Evolutionary conservation across 2,329 filamentous ascomycete genomes (phyloP), one percentile per base, ranked within the genome.

Genomic region (Ceratocystis diversiconidia): DNA sequence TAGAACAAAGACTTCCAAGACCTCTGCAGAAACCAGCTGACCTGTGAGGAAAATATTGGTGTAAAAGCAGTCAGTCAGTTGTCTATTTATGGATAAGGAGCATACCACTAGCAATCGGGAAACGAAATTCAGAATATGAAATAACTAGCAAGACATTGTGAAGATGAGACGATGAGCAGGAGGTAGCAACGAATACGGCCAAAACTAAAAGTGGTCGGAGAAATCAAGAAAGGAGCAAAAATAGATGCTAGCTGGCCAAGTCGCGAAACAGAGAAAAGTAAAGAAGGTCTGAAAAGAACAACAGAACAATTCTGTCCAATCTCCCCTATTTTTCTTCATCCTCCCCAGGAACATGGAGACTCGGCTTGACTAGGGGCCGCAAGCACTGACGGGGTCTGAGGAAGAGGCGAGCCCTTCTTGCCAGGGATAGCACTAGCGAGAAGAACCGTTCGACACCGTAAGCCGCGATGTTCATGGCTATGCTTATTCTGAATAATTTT

Each of bases 1-100:
- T 25, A 52, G 19, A 52, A 52, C 48, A 15, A 25, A 25, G 32
- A 36, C 32, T 36, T 12, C 3, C 32, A 52, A 67, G 48, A 32
- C 84, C 89, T 85, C 86, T 89, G 87, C 87, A 90, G 87, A 82
- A 82, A 79, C 86, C 85, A 82, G 86, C 87, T 89, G 87, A 86
- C 85, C 85, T 87, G 84, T 87, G 87, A 87, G 48, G 1, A 52
- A 25, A 52, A 25, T 52, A 19, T 52, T 52, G 19, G 8, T 52
- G 19, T 52, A 52, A 52, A 17, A 52, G 48, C 48, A 52, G 12
- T 3, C 8, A 25, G 48, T 25, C 2, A 25, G 22, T 25, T 25
- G 48, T 50, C 7, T 52, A 52, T 52, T 52, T 52, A 52, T 52
- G 48, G 48, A 25, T 52, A 19, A 25, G 48, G 48, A 52, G 48